Base-by-base conservation (phyloP, 495 filamentous ascomycete genomes). In the Hypoxylon trugodes region DNA sequence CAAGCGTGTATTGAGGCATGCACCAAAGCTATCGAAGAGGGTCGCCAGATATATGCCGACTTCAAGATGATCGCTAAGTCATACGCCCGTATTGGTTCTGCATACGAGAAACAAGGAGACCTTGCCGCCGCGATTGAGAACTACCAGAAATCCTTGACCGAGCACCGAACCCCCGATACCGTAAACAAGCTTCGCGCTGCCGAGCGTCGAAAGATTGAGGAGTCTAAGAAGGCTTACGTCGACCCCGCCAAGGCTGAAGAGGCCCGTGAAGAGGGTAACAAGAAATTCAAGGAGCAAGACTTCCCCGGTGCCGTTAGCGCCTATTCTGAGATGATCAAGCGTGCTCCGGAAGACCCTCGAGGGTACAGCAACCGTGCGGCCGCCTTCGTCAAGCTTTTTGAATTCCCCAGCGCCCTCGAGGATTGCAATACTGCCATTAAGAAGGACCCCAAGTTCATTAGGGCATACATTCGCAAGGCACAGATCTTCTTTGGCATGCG, bases 51-150 rank as follows among this genome's bases (percentile, higher is more conserved):
- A 46, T 87, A 92, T 28, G 91, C 94, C 51, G 96, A 98, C 77
- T 99, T 98, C 81, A 98, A 98, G 84, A 81, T 90, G 61, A 91
- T 98, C 69, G 95, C 95, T 70, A 98, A 98, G 87, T 92, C 95
- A 10, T 97, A 92, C 66, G 91, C 91, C 6, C 89, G 95, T 49
- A 94, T 98, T 67, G 95, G 95, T 51, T 83, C 88, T 12, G 85
- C 94, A 0, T 92, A 97, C 73, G 94, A 98, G 81, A 97, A 95
- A 80, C 70, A 86, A 59, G 90, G 87, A 56, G 89, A 99, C 67
- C 83, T 95, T 35, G 70, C 80, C 35, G 86, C 89, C 60, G 94
- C 96, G 25, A 91, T 99, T 61, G 87, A 92, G 58, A 91, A 88
- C 77, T 98, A 96, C 80, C 86, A 96, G 76, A 92, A 89, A 76